Conservation (phyloP, 2,329 filamentous ascomycete genomes). For the Fusarium tricinctum region DNA sequence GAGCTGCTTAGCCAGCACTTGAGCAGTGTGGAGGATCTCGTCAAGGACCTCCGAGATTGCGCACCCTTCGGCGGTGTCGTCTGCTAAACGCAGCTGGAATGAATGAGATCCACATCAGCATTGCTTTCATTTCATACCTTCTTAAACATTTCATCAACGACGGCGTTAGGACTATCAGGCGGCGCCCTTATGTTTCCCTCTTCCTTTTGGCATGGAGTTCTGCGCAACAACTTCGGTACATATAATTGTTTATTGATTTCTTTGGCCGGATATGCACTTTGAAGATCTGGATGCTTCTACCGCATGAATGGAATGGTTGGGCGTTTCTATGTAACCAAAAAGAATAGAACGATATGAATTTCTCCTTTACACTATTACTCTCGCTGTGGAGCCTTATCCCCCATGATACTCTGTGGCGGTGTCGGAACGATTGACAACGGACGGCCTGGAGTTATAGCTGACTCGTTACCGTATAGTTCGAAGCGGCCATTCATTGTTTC, state of each 20-base stretch:
- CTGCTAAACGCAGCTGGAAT: constrained; percentile 52
- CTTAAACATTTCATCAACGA: constrained; percentile 17
- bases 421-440: constrained; percentile 47
- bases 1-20: constrained; percentile 81
- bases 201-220: constrained; percentile 47
- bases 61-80: constrained; percentile 78
- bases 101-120: not conserved
- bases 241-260: constrained; percentile 41
- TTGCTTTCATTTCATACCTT: constrained; percentile 11
- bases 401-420: constrained; percentile 41
- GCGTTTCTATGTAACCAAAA: constrained; percentile 50
- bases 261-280: constrained; percentile 35
- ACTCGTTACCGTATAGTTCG: constrained; percentile 62
- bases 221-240: constrained; percentile 37
- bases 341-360: constrained; percentile 24
- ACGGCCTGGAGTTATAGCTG: constrained; percentile 21
- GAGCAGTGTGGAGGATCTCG: constrained; percentile 85
- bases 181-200: constrained; percentile 30
- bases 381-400: constrained; percentile 20
- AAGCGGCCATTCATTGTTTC: constrained; percentile 54
- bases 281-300: constrained; percentile 43
- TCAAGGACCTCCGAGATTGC: constrained; percentile 84
- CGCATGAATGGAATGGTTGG: constrained; percentile 48
- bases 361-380: constrained; percentile 27
- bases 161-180: constrained; percentile 37